Conservation (phyloP, 495 filamentous ascomycete genomes). For the Xylona heveae region DNA sequence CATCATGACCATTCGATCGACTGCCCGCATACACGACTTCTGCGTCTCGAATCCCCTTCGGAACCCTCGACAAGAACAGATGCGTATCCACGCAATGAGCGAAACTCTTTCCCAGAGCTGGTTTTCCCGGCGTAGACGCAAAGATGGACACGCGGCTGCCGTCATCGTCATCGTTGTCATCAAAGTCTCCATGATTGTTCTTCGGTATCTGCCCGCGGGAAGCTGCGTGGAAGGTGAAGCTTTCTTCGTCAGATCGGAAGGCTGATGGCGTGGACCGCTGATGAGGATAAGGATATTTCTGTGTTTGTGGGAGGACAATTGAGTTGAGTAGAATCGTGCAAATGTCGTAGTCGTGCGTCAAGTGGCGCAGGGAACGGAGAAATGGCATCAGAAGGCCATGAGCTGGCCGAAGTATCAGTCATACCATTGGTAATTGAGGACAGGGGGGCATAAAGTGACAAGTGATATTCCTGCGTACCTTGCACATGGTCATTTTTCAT, state of each 20-base stretch:
- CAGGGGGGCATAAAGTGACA: neutral
- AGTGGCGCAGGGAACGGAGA: slow-evolving; percentile 13
- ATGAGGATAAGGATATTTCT: too few species aligned
- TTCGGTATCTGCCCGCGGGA: too few species aligned
- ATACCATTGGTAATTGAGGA: slow-evolving; percentile 2
- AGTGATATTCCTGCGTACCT: slow-evolving; percentile 5
- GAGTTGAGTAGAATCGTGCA: slow-evolving; percentile 16
- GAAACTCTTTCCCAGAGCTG: slow-evolving; percentile 3
- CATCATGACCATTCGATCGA: too few species aligned
- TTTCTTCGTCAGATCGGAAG: too few species aligned
- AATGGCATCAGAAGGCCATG: slow-evolving; percentile 13
- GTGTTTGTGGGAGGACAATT: neutral
- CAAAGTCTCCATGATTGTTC: too few species aligned
- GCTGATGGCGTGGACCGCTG: too few species aligned
- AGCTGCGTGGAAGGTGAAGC: too few species aligned
- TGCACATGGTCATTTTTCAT: slow-evolving; percentile 12
- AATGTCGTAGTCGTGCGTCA: slow-evolving; percentile 12
- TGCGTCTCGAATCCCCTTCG: neutral
- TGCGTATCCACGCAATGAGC: slow-evolving; percentile 1
- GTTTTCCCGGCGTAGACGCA: slow-evolving; percentile 1
- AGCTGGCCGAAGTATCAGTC: slow-evolving; percentile 6
- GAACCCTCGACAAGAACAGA: slow-evolving; percentile 2
- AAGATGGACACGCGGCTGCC: neutral
- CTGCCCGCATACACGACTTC: neutral
- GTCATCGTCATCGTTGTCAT: too few species aligned